Base-by-base conservation (phyloP, 805 yeast genomes). In the Lipomyces spencermartinsiae region DNA sequence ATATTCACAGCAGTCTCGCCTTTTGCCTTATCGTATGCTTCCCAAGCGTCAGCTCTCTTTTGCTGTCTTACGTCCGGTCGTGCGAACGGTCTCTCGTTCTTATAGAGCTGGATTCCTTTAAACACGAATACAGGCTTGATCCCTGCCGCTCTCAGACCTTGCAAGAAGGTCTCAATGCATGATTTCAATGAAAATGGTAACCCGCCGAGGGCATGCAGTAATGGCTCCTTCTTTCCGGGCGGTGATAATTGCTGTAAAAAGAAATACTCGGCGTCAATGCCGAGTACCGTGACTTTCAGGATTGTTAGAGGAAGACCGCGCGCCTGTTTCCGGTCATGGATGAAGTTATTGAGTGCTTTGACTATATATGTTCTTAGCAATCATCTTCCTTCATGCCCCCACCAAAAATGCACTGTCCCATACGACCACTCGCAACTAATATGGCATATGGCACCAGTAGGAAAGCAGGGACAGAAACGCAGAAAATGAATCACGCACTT, bases 261-360 rank as follows among this genome's bases (percentile, higher is more conserved):
- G 74, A 92, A 93, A 76, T 92, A 93, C 71, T 87, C 90, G 14
- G 89, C 95, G 76, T 93, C 97, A 58, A 92, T 90, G 65, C 97
- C 97, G 62, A 92, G 80, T 16, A 89, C 85, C 34, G 93, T 85
- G 74, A 88, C 87, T 65, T 82, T 85, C 66, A 92, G 80, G 2
- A 86, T 80, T 49, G 89, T 90, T 73, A 92, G 81, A 14, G 94
- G 88, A 70, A 85, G 80, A 22, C 87, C 82, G 61, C 84, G 82
- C 59, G 87, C 88, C 58, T 89, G 79, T 67, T 88, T 85, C 68
- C 89, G 84, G 72, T 92, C 97, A 73, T 87, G 86, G 57, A 89
- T 81, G 76, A 83, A 88, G 14, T 29, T 46, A 4, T 70, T 69
- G 16, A 68, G 46, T 4, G 69, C 12, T 58, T 59, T 60, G 49